Percentiles rank a stretch among this genome's conserved stretches.
These are phyloP conservation scores for Dalbergia oliveri DNA, from an alignment of 306 rosid species.

Conservation along the genomic window DNA sequence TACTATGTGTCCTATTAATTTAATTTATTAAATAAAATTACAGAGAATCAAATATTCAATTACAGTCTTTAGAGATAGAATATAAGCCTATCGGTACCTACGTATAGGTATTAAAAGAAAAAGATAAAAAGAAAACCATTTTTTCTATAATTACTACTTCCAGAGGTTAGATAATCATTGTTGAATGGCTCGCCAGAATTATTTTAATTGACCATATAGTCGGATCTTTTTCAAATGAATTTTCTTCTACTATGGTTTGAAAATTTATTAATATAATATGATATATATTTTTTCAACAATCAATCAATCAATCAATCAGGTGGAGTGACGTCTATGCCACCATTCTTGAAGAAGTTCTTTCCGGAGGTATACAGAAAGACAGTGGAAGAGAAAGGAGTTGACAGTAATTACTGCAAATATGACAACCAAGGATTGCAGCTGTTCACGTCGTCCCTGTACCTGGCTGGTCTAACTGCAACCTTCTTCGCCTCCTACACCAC, in stretches of 20 bases:
- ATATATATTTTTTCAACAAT: neutral
- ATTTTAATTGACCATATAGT: too few relatives aligned
- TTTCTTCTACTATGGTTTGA: neutral
- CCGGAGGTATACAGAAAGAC: constrained; percentile 63
- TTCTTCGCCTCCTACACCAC: constrained; percentile 80
- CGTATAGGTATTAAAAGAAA: too few relatives aligned
- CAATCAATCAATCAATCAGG: constrained; percentile 51
- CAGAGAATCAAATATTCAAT: too few relatives aligned
- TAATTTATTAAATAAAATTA: too few relatives aligned
- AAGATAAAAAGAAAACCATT: too few relatives aligned
- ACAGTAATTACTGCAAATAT: constrained; percentile 76
- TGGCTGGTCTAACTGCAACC: constrained; percentile 70
- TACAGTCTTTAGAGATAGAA: too few relatives aligned
- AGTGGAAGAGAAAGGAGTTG: constrained; percentile 19
- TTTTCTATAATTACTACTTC: too few relatives aligned
- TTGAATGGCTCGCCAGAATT: too few relatives aligned
- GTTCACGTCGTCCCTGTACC: constrained; percentile 80
- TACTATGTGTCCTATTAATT: too few relatives aligned
- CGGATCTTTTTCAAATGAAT: neutral
- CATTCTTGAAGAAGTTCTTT: constrained; percentile 69
- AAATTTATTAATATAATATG: neutral
- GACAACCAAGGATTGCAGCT: constrained; percentile 70
- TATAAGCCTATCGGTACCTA: too few relatives aligned
- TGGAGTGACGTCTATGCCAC: constrained; percentile 74
- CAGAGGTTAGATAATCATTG: too few relatives aligned